A percentile compares a stretch with the other conserved stretches of the same genome.
These are phyloP conservation scores for Priceomyces fermenticarens DNA, from an alignment of 805 yeast genomes.

Conservation along the genomic window DNA sequence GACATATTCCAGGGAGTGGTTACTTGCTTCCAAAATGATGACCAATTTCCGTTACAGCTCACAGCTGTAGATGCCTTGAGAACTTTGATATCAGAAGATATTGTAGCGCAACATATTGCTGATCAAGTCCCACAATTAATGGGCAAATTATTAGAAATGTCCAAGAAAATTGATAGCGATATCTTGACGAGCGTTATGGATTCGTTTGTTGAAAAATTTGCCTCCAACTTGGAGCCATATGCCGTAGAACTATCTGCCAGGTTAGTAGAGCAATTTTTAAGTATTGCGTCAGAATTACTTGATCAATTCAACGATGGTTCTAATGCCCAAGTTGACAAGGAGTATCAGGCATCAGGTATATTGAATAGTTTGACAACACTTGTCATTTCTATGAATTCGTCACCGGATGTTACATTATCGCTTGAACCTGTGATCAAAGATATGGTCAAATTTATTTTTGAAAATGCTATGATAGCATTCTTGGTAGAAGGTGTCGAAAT, in stretches of 20 bases:
- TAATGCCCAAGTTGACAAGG: slow-evolving; percentile 32
- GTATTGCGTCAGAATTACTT: slow-evolving; percentile 57
- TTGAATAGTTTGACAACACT: slow-evolving; percentile 41
- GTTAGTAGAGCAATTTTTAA: slow-evolving; percentile 70
- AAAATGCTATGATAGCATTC: slow-evolving; percentile 38
- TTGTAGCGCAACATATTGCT: slow-evolving; percentile 39
- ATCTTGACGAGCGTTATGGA: slow-evolving; percentile 45
- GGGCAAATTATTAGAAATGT: slow-evolving; percentile 42
- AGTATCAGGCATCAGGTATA: slow-evolving; percentile 43
- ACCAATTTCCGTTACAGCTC: slow-evolving; percentile 48
- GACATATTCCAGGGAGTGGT: slow-evolving; percentile 42
- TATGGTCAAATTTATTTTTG: slow-evolving; percentile 33
- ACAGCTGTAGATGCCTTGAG: slow-evolving; percentile 54
- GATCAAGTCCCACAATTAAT: slow-evolving; percentile 44
- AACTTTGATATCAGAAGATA: slow-evolving; percentile 44
- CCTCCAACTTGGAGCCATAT: slow-evolving; percentile 40
- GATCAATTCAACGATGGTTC: slow-evolving; percentile 18
- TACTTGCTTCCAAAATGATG: slow-evolving; percentile 36
- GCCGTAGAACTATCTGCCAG: slow-evolving; percentile 43
- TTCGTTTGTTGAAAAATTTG: slow-evolving; percentile 41
- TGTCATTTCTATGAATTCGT: slow-evolving; percentile 40
- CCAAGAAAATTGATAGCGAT: slow-evolving; percentile 42
- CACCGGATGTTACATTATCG: slow-evolving; percentile 34
- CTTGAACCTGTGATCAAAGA: slow-evolving; percentile 33
- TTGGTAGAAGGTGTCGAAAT: slow-evolving; percentile 39